Conservation (phyloP, 1,284 basidiomycete genomes). For the Malassezia japonica region DNA sequence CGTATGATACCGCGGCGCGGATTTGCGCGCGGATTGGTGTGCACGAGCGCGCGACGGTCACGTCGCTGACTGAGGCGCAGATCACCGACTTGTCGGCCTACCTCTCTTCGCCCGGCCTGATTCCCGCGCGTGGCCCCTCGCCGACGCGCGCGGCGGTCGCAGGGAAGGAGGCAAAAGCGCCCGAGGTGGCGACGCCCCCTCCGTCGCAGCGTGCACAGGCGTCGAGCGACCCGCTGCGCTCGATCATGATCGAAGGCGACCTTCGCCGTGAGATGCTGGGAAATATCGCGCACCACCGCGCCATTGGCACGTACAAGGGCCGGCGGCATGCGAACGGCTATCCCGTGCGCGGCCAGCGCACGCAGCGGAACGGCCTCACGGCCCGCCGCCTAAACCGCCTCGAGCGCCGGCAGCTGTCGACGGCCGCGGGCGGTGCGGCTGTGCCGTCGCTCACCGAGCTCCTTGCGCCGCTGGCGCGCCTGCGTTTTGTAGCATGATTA, state of each 20-base stretch:
- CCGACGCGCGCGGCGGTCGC: conserved; percentile 3
- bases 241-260: conserved; percentile 71
- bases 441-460: conserved; percentile 4
- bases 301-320: conserved; percentile 79
- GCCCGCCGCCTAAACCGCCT: conserved; percentile 73
- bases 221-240: conserved; percentile 54
- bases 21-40: conserved; percentile 80
- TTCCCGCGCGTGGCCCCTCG: conserved; percentile 55
- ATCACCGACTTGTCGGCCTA: conserved; percentile 74
- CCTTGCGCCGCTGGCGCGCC: conserved; percentile 22
- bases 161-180: conserved; percentile 4
- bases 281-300: conserved; percentile 78
- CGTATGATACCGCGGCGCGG: conserved; percentile 61
- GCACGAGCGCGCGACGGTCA: conserved; percentile 64
- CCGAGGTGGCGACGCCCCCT: conserved; percentile 1
- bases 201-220: conserved; percentile 28
- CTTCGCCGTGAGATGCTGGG: conserved; percentile 66
- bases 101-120: conserved; percentile 65
- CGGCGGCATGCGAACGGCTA: conserved; percentile 75
- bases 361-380: conserved; percentile 71
- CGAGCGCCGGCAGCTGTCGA: conserved; percentile 50
- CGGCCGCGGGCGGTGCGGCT: background rate
- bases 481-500: conserved; percentile 9
- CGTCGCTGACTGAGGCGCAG: conserved; percentile 66
- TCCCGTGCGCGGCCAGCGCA: conserved; percentile 81